Conservation (phyloP, 2,329 filamentous ascomycete genomes). For the Diaporthe caulivora region DNA sequence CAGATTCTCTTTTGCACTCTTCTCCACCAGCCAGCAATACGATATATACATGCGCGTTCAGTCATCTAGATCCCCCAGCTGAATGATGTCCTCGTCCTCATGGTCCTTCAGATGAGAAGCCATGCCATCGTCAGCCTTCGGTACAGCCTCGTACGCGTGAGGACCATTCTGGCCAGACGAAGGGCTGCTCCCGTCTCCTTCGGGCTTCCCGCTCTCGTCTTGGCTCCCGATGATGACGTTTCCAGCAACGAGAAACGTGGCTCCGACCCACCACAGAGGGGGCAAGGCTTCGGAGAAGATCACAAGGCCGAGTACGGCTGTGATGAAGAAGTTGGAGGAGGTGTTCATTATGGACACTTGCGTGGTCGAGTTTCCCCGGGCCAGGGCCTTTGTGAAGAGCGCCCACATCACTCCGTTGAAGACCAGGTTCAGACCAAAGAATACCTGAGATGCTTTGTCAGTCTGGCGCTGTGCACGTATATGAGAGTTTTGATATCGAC, state of each 20-base stretch:
- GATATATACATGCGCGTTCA: background rate
- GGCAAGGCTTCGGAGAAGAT: constrained; percentile 81
- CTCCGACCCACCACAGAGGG: constrained; percentile 82
- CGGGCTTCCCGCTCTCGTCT: constrained; percentile 60
- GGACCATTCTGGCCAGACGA: constrained; percentile 44
- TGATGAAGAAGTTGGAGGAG: constrained; percentile 84
- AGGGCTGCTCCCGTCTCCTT: constrained; percentile 35
- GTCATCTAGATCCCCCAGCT: constrained; percentile 40
- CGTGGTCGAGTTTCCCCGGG: constrained; percentile 79
- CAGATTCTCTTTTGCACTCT: background rate
- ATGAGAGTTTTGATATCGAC: background rate
- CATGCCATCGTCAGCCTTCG: constrained; percentile 41
- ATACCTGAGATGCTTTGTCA: constrained; percentile 62
- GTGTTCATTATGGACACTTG: constrained; percentile 88
- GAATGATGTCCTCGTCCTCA: constrained; percentile 45
- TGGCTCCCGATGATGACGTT: constrained; percentile 83
- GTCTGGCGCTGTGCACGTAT: background rate
- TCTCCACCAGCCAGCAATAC: background rate
- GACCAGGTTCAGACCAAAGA: constrained; percentile 80
- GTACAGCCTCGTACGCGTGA: constrained; percentile 47
- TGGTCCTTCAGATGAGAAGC: constrained; percentile 35
- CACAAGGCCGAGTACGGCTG: constrained; percentile 76
- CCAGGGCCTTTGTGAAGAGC: constrained; percentile 83
- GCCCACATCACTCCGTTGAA: constrained; percentile 90
- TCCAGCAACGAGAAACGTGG: constrained; percentile 77